Percentiles rank a stretch among this genome's conserved stretches.
Evolutionary conservation across 1,284 basidiomycete species (phyloP).

Genomic region (Anthracocystis setariae): DNA sequence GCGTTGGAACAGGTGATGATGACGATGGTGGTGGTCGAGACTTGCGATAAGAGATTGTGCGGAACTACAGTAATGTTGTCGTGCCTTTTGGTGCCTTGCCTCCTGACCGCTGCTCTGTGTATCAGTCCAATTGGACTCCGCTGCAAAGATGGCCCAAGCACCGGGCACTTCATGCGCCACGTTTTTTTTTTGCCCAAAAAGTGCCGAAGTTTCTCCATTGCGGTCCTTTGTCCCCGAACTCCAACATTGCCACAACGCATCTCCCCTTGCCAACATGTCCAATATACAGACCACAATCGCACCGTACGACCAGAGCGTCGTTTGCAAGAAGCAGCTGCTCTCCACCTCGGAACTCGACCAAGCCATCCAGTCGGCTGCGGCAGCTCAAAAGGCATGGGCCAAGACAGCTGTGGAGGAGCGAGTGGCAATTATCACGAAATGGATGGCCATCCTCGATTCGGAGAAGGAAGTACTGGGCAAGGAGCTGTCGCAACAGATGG

Average conservation of each 20-base stretch:
- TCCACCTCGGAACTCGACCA: conserved; percentile 72
- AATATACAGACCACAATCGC: conserved; percentile 71
- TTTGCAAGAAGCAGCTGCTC: conserved; percentile 69
- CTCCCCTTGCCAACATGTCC: conserved; percentile 25
- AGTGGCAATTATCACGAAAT: conserved; percentile 78
- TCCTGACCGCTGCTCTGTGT: background rate
- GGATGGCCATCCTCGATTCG: conserved; percentile 75
- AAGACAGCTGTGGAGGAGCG: conserved; percentile 77
- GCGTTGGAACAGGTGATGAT: background rate
- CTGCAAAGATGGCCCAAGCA: background rate
- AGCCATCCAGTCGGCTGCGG: conserved; percentile 73
- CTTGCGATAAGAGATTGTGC: background rate
- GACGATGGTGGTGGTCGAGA: background rate
- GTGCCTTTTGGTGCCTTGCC: background rate
- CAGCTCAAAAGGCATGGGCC: conserved; percentile 80
- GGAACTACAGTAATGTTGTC: background rate
- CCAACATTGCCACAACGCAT: conserved; percentile 4
- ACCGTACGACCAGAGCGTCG: conserved; percentile 70
- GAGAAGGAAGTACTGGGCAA: conserved; percentile 77
- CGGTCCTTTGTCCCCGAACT: background rate
- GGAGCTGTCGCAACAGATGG: conserved; percentile 83
- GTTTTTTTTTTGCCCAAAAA: background rate
- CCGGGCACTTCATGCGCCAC: background rate
- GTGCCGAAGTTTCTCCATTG: background rate
- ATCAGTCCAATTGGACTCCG: too few relatives aligned